Evolutionary conservation across 2,329 filamentous ascomycete species (phyloP), one percentile per base, ranked within the genome.

Genomic region (Trichoderma atrobrunneum): DNA sequence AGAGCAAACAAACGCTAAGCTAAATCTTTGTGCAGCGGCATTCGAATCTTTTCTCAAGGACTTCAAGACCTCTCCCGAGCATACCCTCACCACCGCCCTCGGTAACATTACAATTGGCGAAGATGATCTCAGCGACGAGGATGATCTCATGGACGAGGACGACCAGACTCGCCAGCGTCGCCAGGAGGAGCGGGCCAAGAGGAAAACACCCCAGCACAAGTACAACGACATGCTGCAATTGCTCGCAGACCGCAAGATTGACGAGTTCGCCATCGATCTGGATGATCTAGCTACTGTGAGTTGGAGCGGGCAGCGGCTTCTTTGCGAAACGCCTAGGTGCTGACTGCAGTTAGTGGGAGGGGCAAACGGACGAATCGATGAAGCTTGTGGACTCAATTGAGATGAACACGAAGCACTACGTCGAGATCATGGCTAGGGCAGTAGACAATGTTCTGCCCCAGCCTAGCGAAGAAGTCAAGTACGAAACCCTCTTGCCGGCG

Each of bases 341-440:
- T 71, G 60, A 73, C 60, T 30, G 59, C 18, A 18, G 16, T 3
- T 71, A 95, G 91, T 98, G 91, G 83, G 95, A 98, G 81, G 87
- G 90, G 75, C 86, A 90, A 32, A 82, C 90, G 26, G 89, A 90
- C 68, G 90, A 92, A 62, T 90, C 91, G 7, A 82, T 93, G 74
- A 90, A 91, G 76, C 85, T 98, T 63, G 92, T 97, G 24, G 88
- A 92, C 61, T 97, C 93, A 1, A 92, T 99, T 77, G 93, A 96
- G 84, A 88, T 87, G 76, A 99, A 99, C 82, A 94, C 96, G 18
- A 93, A 96, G 79, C 96, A 97, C 81, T 99, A 99, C 79, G 91
- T 98, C 76, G 96, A 99, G 78, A 89, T 98, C 72, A 83, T 98
- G 72, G 95, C 95, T 3, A 88, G 92, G 75, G 96, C 96, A 8